phyloP scores from a whole-genome alignment of 2,329 filamentous ascomycete species.

The Zymoseptoria passerinii region DNA sequence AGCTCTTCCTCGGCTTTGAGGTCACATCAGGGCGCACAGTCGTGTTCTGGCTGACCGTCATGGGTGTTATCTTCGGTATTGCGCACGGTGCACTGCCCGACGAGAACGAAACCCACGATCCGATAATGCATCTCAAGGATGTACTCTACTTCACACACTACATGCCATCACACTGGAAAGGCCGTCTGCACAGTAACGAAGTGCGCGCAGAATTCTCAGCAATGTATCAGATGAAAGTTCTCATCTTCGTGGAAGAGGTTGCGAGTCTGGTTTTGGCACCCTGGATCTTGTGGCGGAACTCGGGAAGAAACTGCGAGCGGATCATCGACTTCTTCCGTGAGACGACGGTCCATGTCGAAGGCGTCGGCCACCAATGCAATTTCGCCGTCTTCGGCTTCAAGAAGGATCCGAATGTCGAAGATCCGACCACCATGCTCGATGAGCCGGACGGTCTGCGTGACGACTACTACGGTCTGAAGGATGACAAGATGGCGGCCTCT shows the following conservation, averaged over 20 bases:
- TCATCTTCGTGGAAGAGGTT: slow-evolving; percentile 89
- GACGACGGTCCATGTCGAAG: slow-evolving; percentile 94
- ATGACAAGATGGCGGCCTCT: slow-evolving; percentile 96
- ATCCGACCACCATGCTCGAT: slow-evolving; percentile 29
- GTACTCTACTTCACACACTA: slow-evolving; percentile 93
- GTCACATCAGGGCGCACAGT: slow-evolving; percentile 81
- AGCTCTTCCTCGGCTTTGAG: slow-evolving; percentile 85
- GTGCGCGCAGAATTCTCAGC: slow-evolving; percentile 83
- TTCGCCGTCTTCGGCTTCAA: slow-evolving; percentile 98
- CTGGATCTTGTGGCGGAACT: slow-evolving; percentile 74
- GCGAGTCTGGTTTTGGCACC: slow-evolving; percentile 88
- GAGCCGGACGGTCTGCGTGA: slow-evolving; percentile 55
- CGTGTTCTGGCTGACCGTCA: slow-evolving; percentile 79
- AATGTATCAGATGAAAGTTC: slow-evolving; percentile 83
- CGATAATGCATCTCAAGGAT: slow-evolving; percentile 76
- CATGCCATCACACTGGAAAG: slow-evolving; percentile 79
- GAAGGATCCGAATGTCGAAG: slow-evolving; percentile 54
- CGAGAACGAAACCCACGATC: slow-evolving; percentile 83
- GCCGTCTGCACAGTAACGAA: slow-evolving; percentile 84
- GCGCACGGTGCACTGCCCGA: slow-evolving; percentile 74
- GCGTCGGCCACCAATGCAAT: slow-evolving; percentile 89
- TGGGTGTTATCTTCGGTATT: slow-evolving; percentile 74
- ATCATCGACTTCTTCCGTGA: slow-evolving; percentile 97
- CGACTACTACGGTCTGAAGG: slow-evolving; percentile 90
- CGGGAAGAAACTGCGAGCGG: slow-evolving; percentile 82